Evolutionary conservation across 2,329 filamentous ascomycete species (phyloP).

Genomic region (Paecilomyces niveus): DNA sequence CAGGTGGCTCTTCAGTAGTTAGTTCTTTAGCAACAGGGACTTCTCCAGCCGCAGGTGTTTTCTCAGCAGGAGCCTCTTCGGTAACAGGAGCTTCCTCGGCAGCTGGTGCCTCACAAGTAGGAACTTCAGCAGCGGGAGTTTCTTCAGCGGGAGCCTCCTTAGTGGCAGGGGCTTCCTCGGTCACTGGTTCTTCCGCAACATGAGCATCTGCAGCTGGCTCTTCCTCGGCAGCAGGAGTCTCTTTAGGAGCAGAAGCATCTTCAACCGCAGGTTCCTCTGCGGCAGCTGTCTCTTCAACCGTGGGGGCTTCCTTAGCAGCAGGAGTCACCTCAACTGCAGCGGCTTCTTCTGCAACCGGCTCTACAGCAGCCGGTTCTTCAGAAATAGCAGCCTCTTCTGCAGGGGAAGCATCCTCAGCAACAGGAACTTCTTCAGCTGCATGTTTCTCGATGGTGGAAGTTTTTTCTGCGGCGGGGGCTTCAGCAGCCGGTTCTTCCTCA

Average conservation of each 20-base stretch:
- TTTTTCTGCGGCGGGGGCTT: not conserved
- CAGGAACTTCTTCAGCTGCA: not conserved
- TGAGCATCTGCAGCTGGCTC: not conserved
- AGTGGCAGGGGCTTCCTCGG: not conserved
- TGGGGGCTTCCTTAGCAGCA: not conserved
- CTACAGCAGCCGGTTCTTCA: not conserved
- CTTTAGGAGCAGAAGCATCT: too few relatives aligned
- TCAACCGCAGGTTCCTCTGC: too few relatives aligned
- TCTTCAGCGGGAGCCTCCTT: not conserved
- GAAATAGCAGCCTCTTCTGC: not conserved
- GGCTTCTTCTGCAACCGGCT: not conserved
- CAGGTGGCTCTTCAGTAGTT: not conserved
- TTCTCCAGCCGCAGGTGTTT: not conserved
- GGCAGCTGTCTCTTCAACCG: not conserved
- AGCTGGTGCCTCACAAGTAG: not conserved
- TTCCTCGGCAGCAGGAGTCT: not conserved
- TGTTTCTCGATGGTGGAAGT: not conserved
- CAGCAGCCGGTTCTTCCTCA: not conserved
- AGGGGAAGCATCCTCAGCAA: not conserved
- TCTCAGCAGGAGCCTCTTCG: not conserved
- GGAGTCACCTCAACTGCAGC: not conserved
- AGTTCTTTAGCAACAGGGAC: not conserved
- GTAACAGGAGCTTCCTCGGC: not conserved
- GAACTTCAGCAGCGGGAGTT: not conserved
- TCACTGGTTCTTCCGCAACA: not conserved